A percentile compares a stretch with the other conserved stretches of the same genome.
phyloP scores from a whole-genome alignment of 805 yeast species.

The Yamadazyma olivae region DNA sequence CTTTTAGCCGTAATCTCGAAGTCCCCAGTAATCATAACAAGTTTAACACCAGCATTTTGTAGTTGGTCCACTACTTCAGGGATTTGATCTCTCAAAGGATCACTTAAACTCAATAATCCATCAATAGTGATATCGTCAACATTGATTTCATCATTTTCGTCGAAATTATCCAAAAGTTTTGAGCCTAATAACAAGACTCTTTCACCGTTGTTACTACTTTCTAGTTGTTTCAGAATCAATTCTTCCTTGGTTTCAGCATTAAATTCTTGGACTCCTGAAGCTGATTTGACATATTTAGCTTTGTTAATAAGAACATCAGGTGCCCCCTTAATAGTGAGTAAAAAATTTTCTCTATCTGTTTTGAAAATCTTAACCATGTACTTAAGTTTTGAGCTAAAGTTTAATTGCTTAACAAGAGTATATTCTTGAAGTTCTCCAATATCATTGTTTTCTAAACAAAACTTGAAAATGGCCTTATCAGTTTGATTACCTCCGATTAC shows the following conservation, averaged over 20 bases:
- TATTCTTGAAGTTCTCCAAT: constrained; percentile 1
- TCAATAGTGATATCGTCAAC: constrained; percentile 16
- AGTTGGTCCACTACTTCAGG: constrained; percentile 27
- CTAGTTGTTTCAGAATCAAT: constrained; percentile 23
- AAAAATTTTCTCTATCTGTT: constrained; percentile 11
- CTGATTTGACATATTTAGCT: constrained; percentile 21
- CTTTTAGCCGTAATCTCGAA: constrained; percentile 50
- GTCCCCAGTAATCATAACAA: constrained; percentile 52
- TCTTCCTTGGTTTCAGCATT: constrained; percentile 10
- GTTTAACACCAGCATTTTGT: constrained; percentile 38
- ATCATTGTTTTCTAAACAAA: constrained; percentile 20
- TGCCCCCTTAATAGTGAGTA: constrained; percentile 41
- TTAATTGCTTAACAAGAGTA: constrained; percentile 20
- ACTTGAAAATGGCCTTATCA: constrained; percentile 40
- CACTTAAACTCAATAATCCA: constrained; percentile 42
- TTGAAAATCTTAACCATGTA: constrained; percentile 36
- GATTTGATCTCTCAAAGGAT: constrained; percentile 40
- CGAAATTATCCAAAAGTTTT: constrained; percentile 17
- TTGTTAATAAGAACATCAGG: constrained; percentile 38
- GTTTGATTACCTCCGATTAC: constrained; percentile 45
- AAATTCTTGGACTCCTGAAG: constrained; percentile 10
- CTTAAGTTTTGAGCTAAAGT: constrained; percentile 47
- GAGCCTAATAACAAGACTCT: constrained; percentile 30
- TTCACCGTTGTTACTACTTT: constrained; percentile 37
- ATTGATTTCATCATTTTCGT: constrained; percentile 9